phyloP scores from a whole-genome alignment of 768 basidiomycete species.

The Paxillus involutus region DNA sequence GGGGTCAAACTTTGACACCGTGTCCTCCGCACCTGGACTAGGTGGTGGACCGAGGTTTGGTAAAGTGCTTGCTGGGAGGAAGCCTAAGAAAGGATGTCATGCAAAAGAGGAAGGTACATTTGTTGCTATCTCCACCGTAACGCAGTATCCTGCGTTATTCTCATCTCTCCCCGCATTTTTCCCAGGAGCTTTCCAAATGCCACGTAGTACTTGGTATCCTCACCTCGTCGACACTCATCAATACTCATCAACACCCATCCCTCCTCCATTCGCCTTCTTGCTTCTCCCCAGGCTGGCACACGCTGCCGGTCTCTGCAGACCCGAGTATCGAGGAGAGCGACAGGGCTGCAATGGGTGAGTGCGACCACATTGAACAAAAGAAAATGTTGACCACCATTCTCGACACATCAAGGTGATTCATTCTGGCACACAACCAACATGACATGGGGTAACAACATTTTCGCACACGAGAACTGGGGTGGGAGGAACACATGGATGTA shows the following conservation, averaged over 20 bases:
- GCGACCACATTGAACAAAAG: background rate
- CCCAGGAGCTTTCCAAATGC: no score
- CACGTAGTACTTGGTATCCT: no score
- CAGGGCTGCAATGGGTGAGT: slow-evolving; percentile 10
- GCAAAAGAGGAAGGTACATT: slow-evolving; percentile 10
- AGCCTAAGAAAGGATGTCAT: slow-evolving; percentile 7
- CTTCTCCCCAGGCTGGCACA: slow-evolving; percentile 93
- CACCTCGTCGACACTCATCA: no score
- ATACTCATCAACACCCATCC: slow-evolving; percentile 6
- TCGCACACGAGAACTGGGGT: slow-evolving; percentile 93
- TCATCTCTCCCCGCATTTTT: no score
- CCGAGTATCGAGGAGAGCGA: slow-evolving; percentile 38
- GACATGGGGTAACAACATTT: slow-evolving; percentile 90
- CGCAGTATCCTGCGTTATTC: no score
- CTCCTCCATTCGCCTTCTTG: slow-evolving; percentile 63
- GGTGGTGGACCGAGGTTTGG: slow-evolving; percentile 5
- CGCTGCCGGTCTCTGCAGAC: slow-evolving; percentile 70
- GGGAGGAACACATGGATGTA: slow-evolving; percentile 62
- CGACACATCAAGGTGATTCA: slow-evolving; percentile 17
- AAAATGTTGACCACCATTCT: background rate
- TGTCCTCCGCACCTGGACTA: no score
- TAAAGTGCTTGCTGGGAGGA: slow-evolving; percentile 13
- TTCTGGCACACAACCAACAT: slow-evolving; percentile 71
- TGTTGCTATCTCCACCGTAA: background rate
- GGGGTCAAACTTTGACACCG: no score